Conservation (phyloP, 169 alveolate genomes). For the Neospora caninum region DNA sequence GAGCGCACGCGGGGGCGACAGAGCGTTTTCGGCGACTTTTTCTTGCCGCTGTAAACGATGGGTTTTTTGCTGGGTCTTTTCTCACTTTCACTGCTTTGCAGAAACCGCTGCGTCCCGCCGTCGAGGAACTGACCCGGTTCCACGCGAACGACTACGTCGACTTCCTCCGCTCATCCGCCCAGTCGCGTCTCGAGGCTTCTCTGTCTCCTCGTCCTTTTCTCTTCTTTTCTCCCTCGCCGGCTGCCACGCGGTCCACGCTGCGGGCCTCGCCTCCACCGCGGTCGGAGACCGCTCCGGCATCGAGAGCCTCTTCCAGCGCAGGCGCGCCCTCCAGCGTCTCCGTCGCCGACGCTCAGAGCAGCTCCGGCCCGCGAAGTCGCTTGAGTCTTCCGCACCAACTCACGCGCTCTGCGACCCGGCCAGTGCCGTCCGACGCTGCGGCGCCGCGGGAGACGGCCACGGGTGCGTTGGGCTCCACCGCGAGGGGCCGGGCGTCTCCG, state of each 20-base stretch:
- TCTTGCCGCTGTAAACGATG: too few relatives aligned
- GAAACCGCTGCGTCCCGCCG: constrained; percentile 56
- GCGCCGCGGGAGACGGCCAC: not conserved
- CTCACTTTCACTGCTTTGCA: not conserved
- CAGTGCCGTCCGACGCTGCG: not conserved
- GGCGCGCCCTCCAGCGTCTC: too few relatives aligned
- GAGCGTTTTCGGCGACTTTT: too few relatives aligned
- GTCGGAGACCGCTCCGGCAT: not conserved
- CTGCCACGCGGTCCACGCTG: not conserved
- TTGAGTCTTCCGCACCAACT: not conserved
- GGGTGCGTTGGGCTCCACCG: not conserved
- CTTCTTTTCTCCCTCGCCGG: not conserved
- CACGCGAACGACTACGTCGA: constrained; percentile 66
- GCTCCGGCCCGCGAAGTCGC: not conserved
- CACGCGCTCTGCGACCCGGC: not conserved
- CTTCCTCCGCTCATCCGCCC: constrained; percentile 43
- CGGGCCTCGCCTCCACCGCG: not conserved
- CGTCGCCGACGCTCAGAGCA: not conserved
- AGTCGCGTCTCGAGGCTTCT: not conserved
- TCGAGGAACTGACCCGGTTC: constrained; percentile 60
- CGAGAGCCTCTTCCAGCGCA: not conserved
- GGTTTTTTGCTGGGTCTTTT: too few relatives aligned
- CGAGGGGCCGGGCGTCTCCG: too few relatives aligned
- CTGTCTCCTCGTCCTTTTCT: not conserved
- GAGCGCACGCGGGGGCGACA: too few relatives aligned